These are phyloP conservation scores for Sporothrix dimorphospora DNA, from an alignment of 2,329 filamentous ascomycete genomes.

Conservation along the genomic window DNA sequence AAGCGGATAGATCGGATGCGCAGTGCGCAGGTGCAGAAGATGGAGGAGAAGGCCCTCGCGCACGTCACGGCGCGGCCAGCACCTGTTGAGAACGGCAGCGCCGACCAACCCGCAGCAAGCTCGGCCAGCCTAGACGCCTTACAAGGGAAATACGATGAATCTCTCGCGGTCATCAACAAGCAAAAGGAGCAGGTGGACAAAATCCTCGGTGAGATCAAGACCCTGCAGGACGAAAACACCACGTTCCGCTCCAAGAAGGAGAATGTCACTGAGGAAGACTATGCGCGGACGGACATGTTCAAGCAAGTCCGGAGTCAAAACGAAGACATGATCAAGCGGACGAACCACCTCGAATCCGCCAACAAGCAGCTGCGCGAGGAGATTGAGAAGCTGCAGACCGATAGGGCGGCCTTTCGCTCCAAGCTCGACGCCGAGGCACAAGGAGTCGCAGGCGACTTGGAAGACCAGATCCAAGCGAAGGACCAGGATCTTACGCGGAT, in stretches of 20 bases:
- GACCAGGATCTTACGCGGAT: conserved; percentile 88
- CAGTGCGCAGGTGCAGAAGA: conserved; percentile 85
- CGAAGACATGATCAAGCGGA: conserved; percentile 87
- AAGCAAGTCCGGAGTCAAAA: conserved; percentile 88
- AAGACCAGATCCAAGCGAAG: conserved; percentile 76
- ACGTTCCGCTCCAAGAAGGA: conserved; percentile 69
- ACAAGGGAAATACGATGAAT: conserved; percentile 76
- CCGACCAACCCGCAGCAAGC: conserved; percentile 53
- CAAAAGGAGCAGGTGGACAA: conserved; percentile 87
- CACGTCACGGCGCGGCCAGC: conserved; percentile 58
- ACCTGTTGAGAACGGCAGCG: conserved; percentile 55
- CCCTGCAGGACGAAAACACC: conserved; percentile 76
- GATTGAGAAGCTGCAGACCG: conserved; percentile 79
- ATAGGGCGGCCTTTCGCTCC: conserved; percentile 78
- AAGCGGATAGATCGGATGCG: conserved; percentile 89
- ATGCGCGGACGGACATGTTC: conserved; percentile 88
- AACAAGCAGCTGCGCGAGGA: conserved; percentile 86
- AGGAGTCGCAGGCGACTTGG: conserved; percentile 71
- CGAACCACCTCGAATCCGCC: conserved; percentile 88
- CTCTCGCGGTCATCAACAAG: conserved; percentile 73
- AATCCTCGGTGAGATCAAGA: conserved; percentile 75
- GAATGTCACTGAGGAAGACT: conserved; percentile 86
- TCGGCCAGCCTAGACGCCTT: conserved; percentile 63
- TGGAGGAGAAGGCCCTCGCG: conserved; percentile 85
- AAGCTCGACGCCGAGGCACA: conserved; percentile 83